phyloP scores from a whole-genome alignment of 768 basidiomycete genomes.

The Boletus rex-veris region DNA sequence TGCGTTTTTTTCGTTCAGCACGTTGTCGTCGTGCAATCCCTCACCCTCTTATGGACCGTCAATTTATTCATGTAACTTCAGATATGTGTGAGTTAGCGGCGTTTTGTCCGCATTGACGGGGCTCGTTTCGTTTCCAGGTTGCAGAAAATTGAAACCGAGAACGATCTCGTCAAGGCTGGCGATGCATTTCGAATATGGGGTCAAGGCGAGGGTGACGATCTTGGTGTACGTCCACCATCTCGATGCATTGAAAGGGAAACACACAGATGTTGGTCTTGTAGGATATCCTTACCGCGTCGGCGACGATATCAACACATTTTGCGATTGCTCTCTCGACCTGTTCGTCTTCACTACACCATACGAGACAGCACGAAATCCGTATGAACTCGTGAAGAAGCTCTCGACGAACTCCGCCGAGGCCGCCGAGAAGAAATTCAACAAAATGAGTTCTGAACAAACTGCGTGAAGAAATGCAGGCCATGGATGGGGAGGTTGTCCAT shows the following conservation, averaged over 20 bases:
- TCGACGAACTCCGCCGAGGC: conserved; percentile 73
- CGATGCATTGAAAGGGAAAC: not conserved
- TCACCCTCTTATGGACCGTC: no score
- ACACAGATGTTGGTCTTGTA: conserved; percentile 23
- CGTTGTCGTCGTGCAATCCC: no score
- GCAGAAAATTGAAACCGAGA: conserved; percentile 50
- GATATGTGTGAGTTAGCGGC: no score
- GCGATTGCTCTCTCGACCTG: conserved; percentile 56
- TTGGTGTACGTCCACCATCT: conserved; percentile 49
- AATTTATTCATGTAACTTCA: no score
- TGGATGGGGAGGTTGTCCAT: conserved; percentile 80
- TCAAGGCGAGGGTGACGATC: conserved; percentile 76
- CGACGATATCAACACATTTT: conserved; percentile 53
- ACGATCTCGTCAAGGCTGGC: conserved; percentile 64
- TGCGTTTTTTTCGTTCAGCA: no score
- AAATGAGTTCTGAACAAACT: conserved; percentile 79
- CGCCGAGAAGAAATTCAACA: conserved; percentile 87
- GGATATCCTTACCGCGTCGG: conserved; percentile 77
- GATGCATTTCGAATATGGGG: conserved; percentile 76
- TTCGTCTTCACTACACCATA: no score
- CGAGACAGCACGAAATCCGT: no score
- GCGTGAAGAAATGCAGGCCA: conserved; percentile 67
- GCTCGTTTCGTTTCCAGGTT: conserved; percentile 36
- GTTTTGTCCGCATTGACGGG: no score
- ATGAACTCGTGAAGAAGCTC: no score